phyloP scores from a whole-genome alignment of 2,329 filamentous ascomycete genomes.

The Plenodomus tracheiphilus region DNA sequence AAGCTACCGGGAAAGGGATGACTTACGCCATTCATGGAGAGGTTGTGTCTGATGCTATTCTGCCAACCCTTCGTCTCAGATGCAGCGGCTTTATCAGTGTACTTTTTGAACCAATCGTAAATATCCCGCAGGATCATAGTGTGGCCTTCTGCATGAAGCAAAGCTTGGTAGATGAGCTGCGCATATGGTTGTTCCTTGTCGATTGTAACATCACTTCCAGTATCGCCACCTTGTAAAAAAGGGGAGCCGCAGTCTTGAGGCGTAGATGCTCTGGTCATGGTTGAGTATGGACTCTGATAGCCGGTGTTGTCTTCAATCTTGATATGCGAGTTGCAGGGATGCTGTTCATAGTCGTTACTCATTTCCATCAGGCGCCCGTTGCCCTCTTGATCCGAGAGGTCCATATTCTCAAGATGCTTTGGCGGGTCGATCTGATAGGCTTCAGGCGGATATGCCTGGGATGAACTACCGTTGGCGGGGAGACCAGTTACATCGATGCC shows the following conservation, averaged over 20 bases:
- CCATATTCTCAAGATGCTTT: constrained; percentile 21
- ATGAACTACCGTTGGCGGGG: constrained; percentile 12
- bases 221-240: constrained; percentile 8
- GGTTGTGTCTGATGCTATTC: constrained; percentile 92
- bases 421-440: constrained; percentile 38
- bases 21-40: constrained; percentile 91
- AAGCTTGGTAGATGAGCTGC: constrained; percentile 74
- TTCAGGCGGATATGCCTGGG: constrained; percentile 34
- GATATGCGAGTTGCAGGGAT: constrained; percentile 16
- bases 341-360: constrained; percentile 29
- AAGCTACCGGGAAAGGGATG: constrained; percentile 1
- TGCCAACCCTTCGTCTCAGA: constrained; percentile 72
- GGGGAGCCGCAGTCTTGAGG: constrained; percentile 18
- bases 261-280: constrained; percentile 25
- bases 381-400: constrained; percentile 22
- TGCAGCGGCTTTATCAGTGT: constrained; percentile 74
- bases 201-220: constrained; percentile 20
- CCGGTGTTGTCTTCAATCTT: constrained; percentile 18
- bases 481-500: constrained; percentile 16
- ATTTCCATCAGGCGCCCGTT: constrained; percentile 28
- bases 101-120: constrained; percentile 84
- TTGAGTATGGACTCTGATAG: constrained; percentile 28
- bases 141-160: constrained; percentile 67
- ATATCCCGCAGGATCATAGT: constrained; percentile 83
- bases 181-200: constrained; percentile 72